Conservation (phyloP, 2,329 filamentous ascomycete species). For the Arthrobotrys sphaeroides region DNA sequence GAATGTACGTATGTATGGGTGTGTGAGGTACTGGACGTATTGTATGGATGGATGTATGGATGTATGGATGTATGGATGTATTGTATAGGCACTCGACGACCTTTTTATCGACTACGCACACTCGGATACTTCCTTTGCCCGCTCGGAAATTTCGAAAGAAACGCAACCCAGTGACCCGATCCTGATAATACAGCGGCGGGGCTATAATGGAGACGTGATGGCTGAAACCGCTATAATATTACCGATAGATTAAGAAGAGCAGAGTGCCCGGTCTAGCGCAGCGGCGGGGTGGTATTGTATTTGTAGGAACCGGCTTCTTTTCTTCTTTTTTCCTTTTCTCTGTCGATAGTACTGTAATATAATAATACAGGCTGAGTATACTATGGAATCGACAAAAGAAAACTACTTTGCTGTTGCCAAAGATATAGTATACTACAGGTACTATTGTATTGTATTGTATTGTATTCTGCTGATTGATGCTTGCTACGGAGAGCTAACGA, state of each 20-base stretch:
- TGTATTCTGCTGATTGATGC: background rate
- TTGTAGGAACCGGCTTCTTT: constrained; percentile 24
- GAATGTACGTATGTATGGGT: too few species aligned
- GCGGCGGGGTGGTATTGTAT: constrained; percentile 9
- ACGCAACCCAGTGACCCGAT: constrained; percentile 26
- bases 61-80: constrained; percentile 4
- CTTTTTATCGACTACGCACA: constrained; percentile 27
- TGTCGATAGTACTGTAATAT: background rate
- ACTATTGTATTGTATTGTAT: constrained; percentile 21
- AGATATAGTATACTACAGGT: constrained; percentile 47
- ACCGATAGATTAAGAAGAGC: constrained; percentile 42
- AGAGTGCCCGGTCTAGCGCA: background rate
- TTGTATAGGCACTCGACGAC: constrained; percentile 18
- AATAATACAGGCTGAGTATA: constrained; percentile 52
- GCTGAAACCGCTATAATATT: constrained; percentile 53
- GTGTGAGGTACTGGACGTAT: too few species aligned
- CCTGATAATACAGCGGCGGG: constrained; percentile 41
- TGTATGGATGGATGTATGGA: background rate
- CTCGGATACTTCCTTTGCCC: constrained; percentile 27
- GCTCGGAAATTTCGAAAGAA: background rate
- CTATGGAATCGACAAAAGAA: constrained; percentile 45
- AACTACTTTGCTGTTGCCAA: constrained; percentile 22
- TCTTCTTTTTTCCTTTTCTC: background rate
- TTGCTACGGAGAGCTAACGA: background rate
- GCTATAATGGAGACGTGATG: constrained; percentile 23